Evolutionary conservation across 306 rosid genomes (phyloP).

Genomic region (Arachis hypogaea): DNA sequence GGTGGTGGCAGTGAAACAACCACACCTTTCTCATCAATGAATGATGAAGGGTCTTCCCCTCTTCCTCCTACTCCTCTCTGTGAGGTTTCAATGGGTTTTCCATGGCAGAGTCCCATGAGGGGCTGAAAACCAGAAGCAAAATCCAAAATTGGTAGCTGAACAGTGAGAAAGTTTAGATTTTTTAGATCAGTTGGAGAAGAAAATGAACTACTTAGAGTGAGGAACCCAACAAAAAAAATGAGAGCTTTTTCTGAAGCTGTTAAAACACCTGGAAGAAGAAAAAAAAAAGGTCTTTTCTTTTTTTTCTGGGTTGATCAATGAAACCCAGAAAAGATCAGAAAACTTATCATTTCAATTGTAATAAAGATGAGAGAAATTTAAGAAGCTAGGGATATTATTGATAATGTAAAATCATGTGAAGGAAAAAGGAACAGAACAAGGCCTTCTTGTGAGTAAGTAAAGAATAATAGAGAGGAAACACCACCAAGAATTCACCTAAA

Average conservation of each 20-base stretch:
- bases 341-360: slow-evolving; percentile 23
- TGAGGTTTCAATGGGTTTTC: slow-evolving; percentile 56
- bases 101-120: slow-evolving; percentile 78
- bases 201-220: not conserved
- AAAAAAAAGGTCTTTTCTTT: slow-evolving; percentile 15
- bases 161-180: not conserved
- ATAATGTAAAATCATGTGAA: slow-evolving; percentile 32
- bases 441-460: slow-evolving; percentile 43
- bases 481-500: slow-evolving; percentile 36
- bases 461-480: slow-evolving; percentile 41
- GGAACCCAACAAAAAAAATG: not conserved
- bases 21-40: not conserved
- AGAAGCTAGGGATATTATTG: slow-evolving; percentile 21
- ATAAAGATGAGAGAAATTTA: slow-evolving; percentile 30
- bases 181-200: slow-evolving; percentile 1
- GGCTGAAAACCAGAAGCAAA: slow-evolving; percentile 31
- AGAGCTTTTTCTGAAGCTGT: slow-evolving; percentile 23
- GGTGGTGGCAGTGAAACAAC: not conserved
- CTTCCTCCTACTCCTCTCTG: not conserved
- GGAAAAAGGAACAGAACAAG: slow-evolving; percentile 40
- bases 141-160: slow-evolving; percentile 11
- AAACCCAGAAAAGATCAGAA: slow-evolving; percentile 27
- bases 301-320: slow-evolving; percentile 35
- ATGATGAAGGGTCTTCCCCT: slow-evolving; percentile 30
- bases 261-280: not conserved